Base-by-base conservation (phyloP, 1,284 basidiomycete genomes). In the Marasmius fiardii region DNA sequence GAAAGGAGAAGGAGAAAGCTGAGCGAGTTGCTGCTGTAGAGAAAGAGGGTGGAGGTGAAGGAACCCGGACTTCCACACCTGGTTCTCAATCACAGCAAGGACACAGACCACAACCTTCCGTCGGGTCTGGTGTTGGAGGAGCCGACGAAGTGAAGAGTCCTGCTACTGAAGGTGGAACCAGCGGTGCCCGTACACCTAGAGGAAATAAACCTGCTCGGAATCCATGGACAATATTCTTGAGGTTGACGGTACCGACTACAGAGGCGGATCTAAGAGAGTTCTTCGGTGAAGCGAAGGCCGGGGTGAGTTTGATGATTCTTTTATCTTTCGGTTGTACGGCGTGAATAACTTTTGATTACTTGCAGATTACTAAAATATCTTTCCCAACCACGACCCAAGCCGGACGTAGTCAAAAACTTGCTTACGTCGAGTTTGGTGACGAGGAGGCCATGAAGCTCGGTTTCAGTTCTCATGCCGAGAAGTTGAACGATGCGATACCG, bases 191-290 rank as follows among this genome's bases (percentile, higher is more conserved):
- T 53, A 88, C 87, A 37, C 87, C 89, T 23, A 86, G 83, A 60
- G 77, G 80, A 50, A 76, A 76, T 53, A 76, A 82, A 60, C 77
- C 82, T 2, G 72, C 80, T n/a, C 76, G 88, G 45, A 85, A 92
- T 71, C 89, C 90, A 8, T 91, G 87, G 82, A 94, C 92, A 3
- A 79, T 95, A 54, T 95, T 91, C 71, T 82, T 94, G 78, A 84
- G 88, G 60, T 77, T 91, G 68, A 75, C 79, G 3, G 59, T 66
- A 5, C 68, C 81, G 7, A 79, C 83, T 2, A 79, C 73, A 11
- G 93, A 95, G 60, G 67, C 74, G 0, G 90, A 93, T 55, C 67
- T 95, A 20, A 80, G 82, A 60, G 84, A 86, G 14, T 90, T 92
- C 71, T 94, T 92, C 67, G 81, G 77, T 12, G 86, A 86, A 8